Percentiles rank a stretch among this genome's conserved stretches.
phyloP scores from a whole-genome alignment of 2,329 filamentous ascomycete genomes.

The Periconia macrospinosa region DNA sequence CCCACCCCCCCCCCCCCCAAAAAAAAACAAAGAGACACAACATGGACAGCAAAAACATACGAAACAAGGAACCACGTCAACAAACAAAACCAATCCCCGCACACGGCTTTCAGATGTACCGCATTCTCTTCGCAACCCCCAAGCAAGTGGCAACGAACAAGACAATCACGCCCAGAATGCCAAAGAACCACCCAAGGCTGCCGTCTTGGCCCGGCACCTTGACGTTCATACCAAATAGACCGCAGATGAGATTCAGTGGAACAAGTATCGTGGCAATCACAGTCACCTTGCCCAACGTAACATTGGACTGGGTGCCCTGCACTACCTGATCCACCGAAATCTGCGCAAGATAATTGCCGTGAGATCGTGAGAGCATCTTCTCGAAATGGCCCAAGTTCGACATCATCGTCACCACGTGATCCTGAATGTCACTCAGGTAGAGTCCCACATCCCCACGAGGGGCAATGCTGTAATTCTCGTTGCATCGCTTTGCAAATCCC shows the following conservation, averaged over 20 bases:
- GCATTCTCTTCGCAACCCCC: slow-evolving; percentile 46
- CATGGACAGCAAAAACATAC: background rate
- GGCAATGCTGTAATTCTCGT: slow-evolving; percentile 93
- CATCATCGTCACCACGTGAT: slow-evolving; percentile 99
- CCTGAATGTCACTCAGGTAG: slow-evolving; percentile 96
- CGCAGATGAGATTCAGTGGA: slow-evolving; percentile 88
- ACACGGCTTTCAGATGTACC: slow-evolving; percentile 38
- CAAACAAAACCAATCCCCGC: background rate
- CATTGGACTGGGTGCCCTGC: slow-evolving; percentile 85
- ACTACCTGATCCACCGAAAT: slow-evolving; percentile 89
- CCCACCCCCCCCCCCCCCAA: too few relatives aligned
- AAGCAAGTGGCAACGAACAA: slow-evolving; percentile 46
- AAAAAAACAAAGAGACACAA: background rate
- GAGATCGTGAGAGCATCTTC: slow-evolving; percentile 91
- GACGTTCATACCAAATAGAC: slow-evolving; percentile 88
- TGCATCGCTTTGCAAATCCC: slow-evolving; percentile 97
- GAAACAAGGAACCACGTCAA: background rate
- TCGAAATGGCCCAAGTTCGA: slow-evolving; percentile 94
- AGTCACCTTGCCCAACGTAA: slow-evolving; percentile 91
- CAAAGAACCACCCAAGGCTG: slow-evolving; percentile 60
- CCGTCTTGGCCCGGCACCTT: slow-evolving; percentile 64
- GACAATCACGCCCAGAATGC: slow-evolving; percentile 61
- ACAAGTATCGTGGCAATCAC: slow-evolving; percentile 94
- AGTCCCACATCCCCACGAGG: slow-evolving; percentile 95
- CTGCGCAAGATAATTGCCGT: slow-evolving; percentile 95